phyloP scores from a whole-genome alignment of 768 basidiomycete genomes.

The Pisolithus orientalis region DNA sequence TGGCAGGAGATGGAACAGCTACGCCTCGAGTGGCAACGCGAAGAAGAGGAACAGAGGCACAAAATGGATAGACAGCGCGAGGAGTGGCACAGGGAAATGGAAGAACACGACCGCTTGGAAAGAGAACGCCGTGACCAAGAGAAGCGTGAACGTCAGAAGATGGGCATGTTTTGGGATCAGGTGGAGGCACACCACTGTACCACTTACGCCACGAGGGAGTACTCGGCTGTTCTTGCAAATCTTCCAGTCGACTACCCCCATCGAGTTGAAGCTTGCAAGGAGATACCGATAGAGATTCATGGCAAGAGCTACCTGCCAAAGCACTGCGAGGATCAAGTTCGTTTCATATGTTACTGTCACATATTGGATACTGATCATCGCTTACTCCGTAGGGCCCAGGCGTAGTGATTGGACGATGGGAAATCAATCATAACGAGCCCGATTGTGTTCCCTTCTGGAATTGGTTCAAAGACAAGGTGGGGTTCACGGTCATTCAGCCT shows the following conservation, averaged over 20 bases:
- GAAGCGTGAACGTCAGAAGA: slow-evolving; percentile 13
- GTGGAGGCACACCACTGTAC: slow-evolving; percentile 18
- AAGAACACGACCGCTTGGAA: slow-evolving; percentile 10
- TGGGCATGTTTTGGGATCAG: slow-evolving; percentile 17
- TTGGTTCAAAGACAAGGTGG: slow-evolving; percentile 25
- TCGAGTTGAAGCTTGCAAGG: slow-evolving; percentile 19
- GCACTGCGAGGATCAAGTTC: slow-evolving; percentile 17
- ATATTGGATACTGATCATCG: neutral
- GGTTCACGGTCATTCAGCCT: neutral
- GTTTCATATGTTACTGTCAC: neutral
- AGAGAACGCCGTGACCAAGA: slow-evolving; percentile 11
- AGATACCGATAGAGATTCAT: slow-evolving; percentile 19
- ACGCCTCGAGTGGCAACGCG: neutral
- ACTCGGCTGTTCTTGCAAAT: slow-evolving; percentile 25
- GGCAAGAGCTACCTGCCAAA: slow-evolving; percentile 11
- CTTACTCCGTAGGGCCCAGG: slow-evolving; percentile 8
- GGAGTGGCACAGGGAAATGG: slow-evolving; percentile 16
- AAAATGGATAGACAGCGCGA: neutral
- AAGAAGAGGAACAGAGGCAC: neutral
- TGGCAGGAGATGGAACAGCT: neutral
- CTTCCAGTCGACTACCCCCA: slow-evolving; percentile 17
- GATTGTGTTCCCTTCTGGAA: slow-evolving; percentile 20
- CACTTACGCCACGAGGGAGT: slow-evolving; percentile 23
- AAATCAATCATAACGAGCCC: slow-evolving; percentile 19
- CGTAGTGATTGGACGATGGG: slow-evolving; percentile 21